Base-by-base conservation (phyloP, 2,329 filamentous ascomycete genomes). In the Colletotrichum sp. region DNA sequence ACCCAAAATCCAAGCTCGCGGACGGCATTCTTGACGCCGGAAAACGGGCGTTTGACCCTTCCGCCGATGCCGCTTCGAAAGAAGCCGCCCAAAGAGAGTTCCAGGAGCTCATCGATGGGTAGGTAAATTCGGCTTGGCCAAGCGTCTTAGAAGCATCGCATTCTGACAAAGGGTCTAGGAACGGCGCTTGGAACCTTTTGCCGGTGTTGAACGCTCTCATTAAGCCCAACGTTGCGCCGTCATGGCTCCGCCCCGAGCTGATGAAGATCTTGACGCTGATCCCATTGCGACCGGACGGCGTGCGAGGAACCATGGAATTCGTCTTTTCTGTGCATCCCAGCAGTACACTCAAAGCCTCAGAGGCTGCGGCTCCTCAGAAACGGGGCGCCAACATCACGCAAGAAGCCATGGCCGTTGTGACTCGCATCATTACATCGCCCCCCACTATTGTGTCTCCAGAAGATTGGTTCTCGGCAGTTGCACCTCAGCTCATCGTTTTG, bases 271-370 rank as follows among this genome's bases (percentile, higher is more conserved):
- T 95, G 60, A 91, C 92, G 2, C 81, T 87, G 15, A 80, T 95
- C 12, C 93, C 93, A 2, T 85, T 94, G 30, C 87, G 93, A 6
- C 84, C 86, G 4, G 88, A 91, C 76, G 93, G 93, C 21, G 92
- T 95, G 16, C 89, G 93, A 38, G 89, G 91, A 30, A 93, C 92
- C 0, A 87, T 95, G 76, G 93, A 95, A 80, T 95, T 95, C 80
- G 87, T 95, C 43, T 93, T 94, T 73, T 89, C 93, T 2, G 91
- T 94, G 8, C 93, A 94, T 76, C 90, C 93, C 0, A 88, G 89
- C 76, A 87, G 85, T 77, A 83, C 84, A 8, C 82, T 85, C 72
- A 82, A 83, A 78, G 69, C 81, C 1, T 83, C 85, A 8, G 87
- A 88, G 70, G 84, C 84, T 2, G 82, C 84, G 4, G 80, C 80